A percentile compares a stretch with the other conserved stretches of the same genome.
phyloP scores from a whole-genome alignment of 2,329 filamentous ascomycete species.

The Ceratocystiopsis sp. region DNA sequence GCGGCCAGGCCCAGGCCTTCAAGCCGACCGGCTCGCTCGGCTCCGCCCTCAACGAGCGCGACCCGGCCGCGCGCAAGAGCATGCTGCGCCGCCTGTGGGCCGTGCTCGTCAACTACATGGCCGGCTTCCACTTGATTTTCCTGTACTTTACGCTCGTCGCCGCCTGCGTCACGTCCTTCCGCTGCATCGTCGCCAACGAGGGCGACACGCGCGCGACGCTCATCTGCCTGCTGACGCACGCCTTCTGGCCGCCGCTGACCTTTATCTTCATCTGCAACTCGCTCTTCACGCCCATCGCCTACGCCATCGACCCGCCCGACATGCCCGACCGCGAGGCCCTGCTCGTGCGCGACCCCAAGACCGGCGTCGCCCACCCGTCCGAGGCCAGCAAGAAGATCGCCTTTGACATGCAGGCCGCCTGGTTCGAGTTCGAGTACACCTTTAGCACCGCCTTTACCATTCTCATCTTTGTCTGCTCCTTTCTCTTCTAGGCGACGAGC shows the following conservation, averaged over 20 bases:
- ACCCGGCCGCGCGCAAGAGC: constrained; percentile 30
- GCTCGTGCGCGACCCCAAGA: constrained; percentile 35
- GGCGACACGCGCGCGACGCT: constrained; percentile 38
- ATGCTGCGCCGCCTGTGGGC: constrained; percentile 35
- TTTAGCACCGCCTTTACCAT: constrained; percentile 31
- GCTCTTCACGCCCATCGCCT: constrained; percentile 40
- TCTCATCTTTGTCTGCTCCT: constrained; percentile 26
- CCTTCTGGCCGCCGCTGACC: constrained; percentile 43
- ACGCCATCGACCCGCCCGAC: constrained; percentile 40
- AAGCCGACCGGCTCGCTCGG: constrained; percentile 40
- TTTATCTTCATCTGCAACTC: constrained; percentile 37
- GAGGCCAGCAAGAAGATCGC: constrained; percentile 25
- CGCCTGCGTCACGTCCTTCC: constrained; percentile 27
- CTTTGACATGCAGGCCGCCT: constrained; percentile 34
- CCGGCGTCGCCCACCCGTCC: constrained; percentile 31
- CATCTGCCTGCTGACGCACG: constrained; percentile 38
- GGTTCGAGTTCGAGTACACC: constrained; percentile 39
- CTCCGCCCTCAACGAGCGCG: constrained; percentile 40
- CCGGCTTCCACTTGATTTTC: constrained; percentile 24
- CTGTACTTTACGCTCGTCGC: constrained; percentile 25
- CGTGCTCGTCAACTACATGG: constrained; percentile 35
- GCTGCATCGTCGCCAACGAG: constrained; percentile 21
- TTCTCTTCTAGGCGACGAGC: constrained; percentile 1
- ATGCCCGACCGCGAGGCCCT: constrained; percentile 42
- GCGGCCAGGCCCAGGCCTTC: constrained; percentile 40